These are phyloP conservation scores for Mucuna pruriens DNA, from an alignment of 306 rosid species.

Conservation along the genomic window DNA sequence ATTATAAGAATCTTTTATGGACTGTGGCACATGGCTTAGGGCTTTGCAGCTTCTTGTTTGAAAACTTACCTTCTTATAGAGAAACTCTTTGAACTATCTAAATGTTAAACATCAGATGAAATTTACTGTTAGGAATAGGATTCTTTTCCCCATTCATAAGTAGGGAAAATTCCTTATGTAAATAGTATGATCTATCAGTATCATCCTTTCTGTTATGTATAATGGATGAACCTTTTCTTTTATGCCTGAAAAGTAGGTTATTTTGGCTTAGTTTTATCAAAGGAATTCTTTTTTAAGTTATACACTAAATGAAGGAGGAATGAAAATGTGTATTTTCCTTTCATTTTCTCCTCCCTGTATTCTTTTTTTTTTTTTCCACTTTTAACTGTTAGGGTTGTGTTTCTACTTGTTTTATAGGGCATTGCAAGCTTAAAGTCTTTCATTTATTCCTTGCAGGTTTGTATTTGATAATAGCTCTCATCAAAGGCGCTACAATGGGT, in stretches of 20 bases:
- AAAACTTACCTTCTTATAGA: background rate
- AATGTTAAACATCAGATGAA: slow-evolving; percentile 32
- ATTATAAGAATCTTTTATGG: background rate
- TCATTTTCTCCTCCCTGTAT: background rate
- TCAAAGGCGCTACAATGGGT: slow-evolving; percentile 49
- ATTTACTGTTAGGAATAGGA: background rate
- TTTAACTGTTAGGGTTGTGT: background rate
- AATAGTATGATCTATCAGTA: slow-evolving; percentile 15
- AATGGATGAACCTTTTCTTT: background rate
- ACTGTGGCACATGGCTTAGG: background rate
- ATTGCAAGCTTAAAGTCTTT: slow-evolving; percentile 30
- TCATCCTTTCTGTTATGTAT: background rate
- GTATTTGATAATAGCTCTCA: slow-evolving; percentile 21
- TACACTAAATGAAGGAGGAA: background rate
- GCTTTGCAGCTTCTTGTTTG: background rate
- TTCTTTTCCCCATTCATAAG: slow-evolving; percentile 9
- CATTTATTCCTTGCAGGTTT: slow-evolving; percentile 54
- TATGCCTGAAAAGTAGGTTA: background rate
- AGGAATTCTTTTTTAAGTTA: background rate
- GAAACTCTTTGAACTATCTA: background rate
- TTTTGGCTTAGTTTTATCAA: slow-evolving; percentile 14
- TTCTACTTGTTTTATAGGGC: background rate
- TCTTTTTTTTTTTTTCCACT: background rate
- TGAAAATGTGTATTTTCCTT: background rate
- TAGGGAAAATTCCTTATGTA: background rate